These are phyloP conservation scores for Pittosporum tobira DNA, from an alignment of 129 eudicot genomes.

Conservation along the genomic window DNA sequence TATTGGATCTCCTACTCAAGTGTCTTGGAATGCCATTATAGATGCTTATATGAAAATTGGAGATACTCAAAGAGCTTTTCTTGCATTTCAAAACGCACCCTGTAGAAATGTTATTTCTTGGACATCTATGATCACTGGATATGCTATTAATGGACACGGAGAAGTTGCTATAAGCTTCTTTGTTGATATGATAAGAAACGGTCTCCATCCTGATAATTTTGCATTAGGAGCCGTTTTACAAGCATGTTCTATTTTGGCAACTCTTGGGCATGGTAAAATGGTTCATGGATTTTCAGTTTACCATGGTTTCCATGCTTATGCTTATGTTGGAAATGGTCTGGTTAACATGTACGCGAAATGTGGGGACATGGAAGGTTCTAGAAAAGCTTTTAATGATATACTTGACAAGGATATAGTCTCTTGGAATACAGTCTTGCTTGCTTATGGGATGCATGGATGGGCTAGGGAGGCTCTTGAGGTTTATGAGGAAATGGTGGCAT, in stretches of 20 bases:
- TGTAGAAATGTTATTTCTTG: constrained; percentile 58
- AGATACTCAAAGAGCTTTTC: constrained; percentile 36
- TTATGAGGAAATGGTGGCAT: constrained; percentile 36
- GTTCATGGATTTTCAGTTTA: constrained; percentile 40
- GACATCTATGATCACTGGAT: constrained; percentile 76
- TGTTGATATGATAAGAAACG: constrained; percentile 29
- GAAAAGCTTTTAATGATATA: constrained; percentile 42
- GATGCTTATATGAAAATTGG: constrained; percentile 86
- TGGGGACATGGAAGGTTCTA: constrained; percentile 49
- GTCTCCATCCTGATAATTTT: constrained; percentile 44
- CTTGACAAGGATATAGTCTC: constrained; percentile 48
- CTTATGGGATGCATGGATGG: constrained; percentile 61
- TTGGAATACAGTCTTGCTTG: constrained; percentile 70
- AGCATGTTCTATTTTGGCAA: constrained; percentile 60
- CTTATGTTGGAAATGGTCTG: constrained; percentile 67
- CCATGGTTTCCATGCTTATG: constrained; percentile 37
- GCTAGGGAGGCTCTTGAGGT: constrained; percentile 37
- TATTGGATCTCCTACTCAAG: constrained; percentile 27
- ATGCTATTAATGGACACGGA: constrained; percentile 47
- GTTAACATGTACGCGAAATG: constrained; percentile 88
- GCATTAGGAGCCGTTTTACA: constrained; percentile 67
- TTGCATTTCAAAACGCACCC: constrained; percentile 40
- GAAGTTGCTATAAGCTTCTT: constrained; percentile 43
- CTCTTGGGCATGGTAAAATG: constrained; percentile 59
- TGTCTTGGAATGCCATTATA: constrained; percentile 66